Conservation (phyloP, 768 basidiomycete species). For the Podaxis rugospora region DNA sequence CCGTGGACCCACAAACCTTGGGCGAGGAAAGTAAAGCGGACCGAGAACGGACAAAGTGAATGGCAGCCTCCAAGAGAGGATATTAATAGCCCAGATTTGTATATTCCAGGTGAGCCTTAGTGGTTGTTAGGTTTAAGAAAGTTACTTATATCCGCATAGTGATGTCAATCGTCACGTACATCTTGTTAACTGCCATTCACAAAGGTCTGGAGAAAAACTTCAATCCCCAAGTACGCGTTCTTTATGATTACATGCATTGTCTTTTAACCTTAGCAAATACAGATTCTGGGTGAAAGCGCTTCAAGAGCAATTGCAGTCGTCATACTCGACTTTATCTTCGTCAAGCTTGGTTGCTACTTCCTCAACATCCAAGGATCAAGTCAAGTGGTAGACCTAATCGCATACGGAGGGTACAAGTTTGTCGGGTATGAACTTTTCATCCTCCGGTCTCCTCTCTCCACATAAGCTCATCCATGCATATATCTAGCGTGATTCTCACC, state of each 20-base stretch:
- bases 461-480: constrained; percentile 18
- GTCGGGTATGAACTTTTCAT: constrained; percentile 57
- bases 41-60: constrained; percentile 65
- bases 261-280: not conserved
- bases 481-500: constrained; percentile 72
- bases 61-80: constrained; percentile 92
- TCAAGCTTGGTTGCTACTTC: constrained; percentile 91
- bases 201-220: constrained; percentile 82
- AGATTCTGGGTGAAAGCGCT: constrained; percentile 80
- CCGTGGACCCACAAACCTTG: constrained; percentile 93
- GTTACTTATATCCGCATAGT: constrained; percentile 36
- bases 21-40: constrained; percentile 63
- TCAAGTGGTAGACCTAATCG: constrained; percentile 78
- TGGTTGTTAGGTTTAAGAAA: not conserved
- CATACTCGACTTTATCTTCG: constrained; percentile 82
- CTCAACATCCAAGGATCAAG: constrained; percentile 75
- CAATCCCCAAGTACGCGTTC: constrained; percentile 55
- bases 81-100: constrained; percentile 93
- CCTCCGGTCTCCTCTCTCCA: not conserved
- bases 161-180: constrained; percentile 96
- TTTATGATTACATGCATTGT: not conserved
- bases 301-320: constrained; percentile 83
- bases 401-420: constrained; percentile 97
- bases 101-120: constrained; percentile 71
- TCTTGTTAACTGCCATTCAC: constrained; percentile 81